Conservation (phyloP, 495 filamentous ascomycete species). For the Neurospora cerealis region DNA sequence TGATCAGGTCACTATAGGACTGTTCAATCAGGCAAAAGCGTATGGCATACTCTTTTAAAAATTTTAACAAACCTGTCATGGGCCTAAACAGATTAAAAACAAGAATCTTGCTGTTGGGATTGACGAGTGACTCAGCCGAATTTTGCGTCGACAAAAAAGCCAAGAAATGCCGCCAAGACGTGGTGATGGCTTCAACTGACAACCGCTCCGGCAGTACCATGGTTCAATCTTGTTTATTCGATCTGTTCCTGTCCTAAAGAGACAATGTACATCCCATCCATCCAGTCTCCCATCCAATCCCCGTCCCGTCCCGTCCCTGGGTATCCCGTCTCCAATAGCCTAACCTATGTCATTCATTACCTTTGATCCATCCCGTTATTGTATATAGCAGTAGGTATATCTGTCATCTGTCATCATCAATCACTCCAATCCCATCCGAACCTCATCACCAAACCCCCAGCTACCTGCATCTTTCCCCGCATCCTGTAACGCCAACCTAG, state of each 20-base stretch:
- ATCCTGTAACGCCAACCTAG: slow-evolving; percentile 21
- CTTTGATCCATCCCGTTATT: neutral
- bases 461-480: slow-evolving; percentile 16
- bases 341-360: neutral
- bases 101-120: neutral
- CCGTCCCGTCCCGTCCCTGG: neutral
- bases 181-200: neutral
- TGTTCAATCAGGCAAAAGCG: too few relatives aligned
- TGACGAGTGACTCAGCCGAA: neutral
- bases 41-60: too few relatives aligned
- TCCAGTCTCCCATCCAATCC: neutral
- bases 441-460: slow-evolving; percentile 30
- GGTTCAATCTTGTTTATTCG: neutral
- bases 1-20: too few relatives aligned
- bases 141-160: neutral
- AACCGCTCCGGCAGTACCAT: neutral
- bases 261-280: neutral
- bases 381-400: neutral
- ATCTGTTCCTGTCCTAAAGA: neutral
- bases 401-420: neutral
- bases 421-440: slow-evolving; percentile 29
- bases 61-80: too few relatives aligned
- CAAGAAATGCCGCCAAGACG: neutral
- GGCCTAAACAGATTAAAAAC: neutral
- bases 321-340: neutral